Percentiles rank a stretch among this genome's conserved stretches.
phyloP scores from a whole-genome alignment of 73 alveolate genomes.

The Tetrahymena borealis region DNA sequence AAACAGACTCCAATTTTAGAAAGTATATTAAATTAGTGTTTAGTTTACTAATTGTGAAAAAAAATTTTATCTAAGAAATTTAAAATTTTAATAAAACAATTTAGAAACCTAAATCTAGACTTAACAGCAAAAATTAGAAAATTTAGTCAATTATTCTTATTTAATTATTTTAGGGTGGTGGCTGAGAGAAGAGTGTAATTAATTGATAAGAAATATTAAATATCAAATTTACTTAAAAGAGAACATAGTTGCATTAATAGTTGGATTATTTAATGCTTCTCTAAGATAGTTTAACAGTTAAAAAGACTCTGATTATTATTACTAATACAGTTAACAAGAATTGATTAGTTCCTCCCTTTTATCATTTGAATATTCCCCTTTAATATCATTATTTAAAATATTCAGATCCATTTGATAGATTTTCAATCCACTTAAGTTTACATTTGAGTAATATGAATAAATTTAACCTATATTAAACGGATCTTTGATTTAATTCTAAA shows the following conservation, averaged over 20 bases:
- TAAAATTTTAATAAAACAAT: too few species aligned
- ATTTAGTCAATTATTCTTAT: too few species aligned
- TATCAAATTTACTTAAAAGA: background rate
- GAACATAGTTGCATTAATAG: background rate
- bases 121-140: too few species aligned
- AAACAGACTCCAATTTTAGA: too few species aligned
- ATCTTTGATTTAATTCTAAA: background rate
- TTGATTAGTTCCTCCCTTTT: background rate
- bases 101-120: too few species aligned
- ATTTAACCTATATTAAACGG: background rate
- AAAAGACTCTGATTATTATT: background rate
- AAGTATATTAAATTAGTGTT: too few species aligned
- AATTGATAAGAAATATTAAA: too few species aligned
- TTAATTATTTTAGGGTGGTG: too few species aligned
- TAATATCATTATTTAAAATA: background rate
- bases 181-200: too few species aligned
- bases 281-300: background rate
- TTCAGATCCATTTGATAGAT: background rate
- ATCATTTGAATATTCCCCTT: background rate
- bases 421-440: background rate
- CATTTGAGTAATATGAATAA: background rate
- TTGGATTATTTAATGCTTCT: background rate
- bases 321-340: too few species aligned
- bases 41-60: too few species aligned
- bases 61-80: too few species aligned